Evolutionary conservation across 805 yeast species (phyloP), one percentile per base, ranked within the genome.

Genomic region (Metschnikowia proteae): DNA sequence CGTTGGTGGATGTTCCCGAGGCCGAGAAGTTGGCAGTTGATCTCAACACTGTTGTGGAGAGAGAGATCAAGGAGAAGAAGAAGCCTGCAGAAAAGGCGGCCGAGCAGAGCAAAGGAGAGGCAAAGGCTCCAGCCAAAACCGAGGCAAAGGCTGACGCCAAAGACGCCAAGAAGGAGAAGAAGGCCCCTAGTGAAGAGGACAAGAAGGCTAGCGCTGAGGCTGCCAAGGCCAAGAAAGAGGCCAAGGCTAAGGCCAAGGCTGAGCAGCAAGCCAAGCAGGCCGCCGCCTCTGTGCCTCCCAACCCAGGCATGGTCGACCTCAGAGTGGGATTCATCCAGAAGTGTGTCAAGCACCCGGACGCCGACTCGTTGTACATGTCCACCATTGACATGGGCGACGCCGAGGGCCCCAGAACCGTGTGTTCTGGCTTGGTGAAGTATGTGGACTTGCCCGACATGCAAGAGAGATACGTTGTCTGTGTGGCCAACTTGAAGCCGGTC

Each of bases 401-500:
- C 54, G 96, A 88, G 66, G 96, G 95, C 51, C 99, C 99, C 64
- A 83, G 99, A 77, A 94, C 98, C 29, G 96, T 94, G 49, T 94
- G 99, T 75, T 88, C 97, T 9, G 99, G 99, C 59, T 78, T 94
- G 62, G 97, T 90, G 54, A 88, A 88, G 59, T 83, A 87, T 71
- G 79, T 88, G 65, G 84, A 96, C 36, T 68, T 95, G 56, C 98
- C 94, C 73, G 96, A 86, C 38, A 86, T 94, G 96, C 99, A 94
- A 79, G 81, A 88, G 69, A 85, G 98, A 68, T 80, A 80, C 61
- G 96, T 92, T 44, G 86, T 94, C 40, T 85, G 86, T 49, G 90
- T 94, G 61, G 96, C 97, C 60, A 95, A 95, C 77, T 81, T 94
- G 72, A 94, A 94, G 75, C 99, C 99, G 17, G 99, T 91, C 37